A percentile compares a stretch with the other conserved stretches of the same genome.
These are phyloP conservation scores for Kurtzmaniella natalensis DNA, from an alignment of 1,139 yeast species.

Conservation along the genomic window DNA sequence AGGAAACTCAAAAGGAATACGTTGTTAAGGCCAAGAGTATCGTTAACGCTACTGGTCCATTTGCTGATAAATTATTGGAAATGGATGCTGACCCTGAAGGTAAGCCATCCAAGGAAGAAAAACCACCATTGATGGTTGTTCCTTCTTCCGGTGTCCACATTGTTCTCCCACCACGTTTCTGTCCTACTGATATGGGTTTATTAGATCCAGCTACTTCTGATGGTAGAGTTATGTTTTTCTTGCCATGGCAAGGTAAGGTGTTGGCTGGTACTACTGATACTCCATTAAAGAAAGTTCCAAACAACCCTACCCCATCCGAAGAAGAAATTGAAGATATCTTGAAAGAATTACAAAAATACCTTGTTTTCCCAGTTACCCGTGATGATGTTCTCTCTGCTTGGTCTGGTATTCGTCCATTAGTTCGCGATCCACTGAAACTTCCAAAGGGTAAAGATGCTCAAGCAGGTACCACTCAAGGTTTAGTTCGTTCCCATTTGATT, in stretches of 20 bases:
- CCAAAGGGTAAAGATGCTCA: constrained; percentile 43
- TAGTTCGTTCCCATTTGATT: constrained; percentile 86
- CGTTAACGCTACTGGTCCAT: constrained; percentile 94
- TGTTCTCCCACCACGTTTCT: constrained; percentile 87
- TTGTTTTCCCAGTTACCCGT: constrained; percentile 83
- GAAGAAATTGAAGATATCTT: constrained; percentile 87
- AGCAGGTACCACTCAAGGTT: constrained; percentile 62
- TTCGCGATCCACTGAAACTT: constrained; percentile 72
- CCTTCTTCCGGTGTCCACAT: constrained; percentile 95
- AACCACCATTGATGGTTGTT: constrained; percentile 74
- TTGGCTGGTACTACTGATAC: constrained; percentile 96
- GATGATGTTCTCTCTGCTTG: constrained; percentile 93
- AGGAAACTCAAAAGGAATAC: constrained; percentile 64
- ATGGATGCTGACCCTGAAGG: constrained; percentile 78
- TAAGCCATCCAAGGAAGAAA: constrained; percentile 48
- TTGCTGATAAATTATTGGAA: constrained; percentile 77
- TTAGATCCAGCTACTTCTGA: constrained; percentile 90
- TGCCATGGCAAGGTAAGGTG: constrained; percentile 98
- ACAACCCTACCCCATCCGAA: constrained; percentile 81
- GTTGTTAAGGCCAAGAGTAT: constrained; percentile 66
- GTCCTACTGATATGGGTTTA: constrained; percentile 84
- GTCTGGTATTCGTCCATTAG: constrained; percentile 96
- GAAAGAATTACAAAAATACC: constrained; percentile 82
- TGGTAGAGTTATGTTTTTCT: constrained; percentile 94
- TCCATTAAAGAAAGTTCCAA: constrained; percentile 70